phyloP scores from a whole-genome alignment of 1,284 basidiomycete genomes.

The Salmacisia buchloeana region DNA sequence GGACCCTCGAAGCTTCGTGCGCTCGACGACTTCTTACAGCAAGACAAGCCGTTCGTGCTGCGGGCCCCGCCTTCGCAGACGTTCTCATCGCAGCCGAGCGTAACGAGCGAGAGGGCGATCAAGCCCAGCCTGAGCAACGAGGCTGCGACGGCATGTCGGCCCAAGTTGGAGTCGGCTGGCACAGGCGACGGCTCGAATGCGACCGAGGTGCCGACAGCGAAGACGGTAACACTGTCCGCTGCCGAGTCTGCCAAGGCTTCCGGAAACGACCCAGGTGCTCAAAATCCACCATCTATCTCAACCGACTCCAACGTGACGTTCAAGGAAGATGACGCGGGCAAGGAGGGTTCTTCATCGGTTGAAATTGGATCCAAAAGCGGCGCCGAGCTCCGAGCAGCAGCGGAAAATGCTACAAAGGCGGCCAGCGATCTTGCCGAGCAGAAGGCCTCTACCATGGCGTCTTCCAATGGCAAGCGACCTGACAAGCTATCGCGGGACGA shows the following conservation, averaged over 20 bases:
- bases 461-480: not conserved
- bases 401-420: not conserved
- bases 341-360: too few species aligned
- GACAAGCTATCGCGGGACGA: not conserved
- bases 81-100: not conserved
- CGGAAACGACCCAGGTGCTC: too few species aligned
- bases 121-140: not conserved
- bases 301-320: too few species aligned
- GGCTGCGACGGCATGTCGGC: too few species aligned
- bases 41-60: constrained; percentile 22
- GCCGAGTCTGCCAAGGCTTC: too few species aligned
- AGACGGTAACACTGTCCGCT: too few species aligned
- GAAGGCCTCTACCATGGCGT: not conserved
- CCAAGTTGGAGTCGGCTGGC: too few species aligned
- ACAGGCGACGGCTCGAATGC: too few species aligned
- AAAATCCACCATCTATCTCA: too few species aligned
- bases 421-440: too few species aligned
- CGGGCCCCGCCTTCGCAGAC: constrained; percentile 6
- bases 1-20: constrained; percentile 25
- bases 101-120: too few species aligned
- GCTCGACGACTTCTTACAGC: constrained; percentile 25
- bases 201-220: too few species aligned
- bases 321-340: not conserved
- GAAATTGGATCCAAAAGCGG: not conserved
- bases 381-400: not conserved